Conservation (phyloP, 2,329 filamentous ascomycete species). For the Purpureocillium takamizusanense region DNA sequence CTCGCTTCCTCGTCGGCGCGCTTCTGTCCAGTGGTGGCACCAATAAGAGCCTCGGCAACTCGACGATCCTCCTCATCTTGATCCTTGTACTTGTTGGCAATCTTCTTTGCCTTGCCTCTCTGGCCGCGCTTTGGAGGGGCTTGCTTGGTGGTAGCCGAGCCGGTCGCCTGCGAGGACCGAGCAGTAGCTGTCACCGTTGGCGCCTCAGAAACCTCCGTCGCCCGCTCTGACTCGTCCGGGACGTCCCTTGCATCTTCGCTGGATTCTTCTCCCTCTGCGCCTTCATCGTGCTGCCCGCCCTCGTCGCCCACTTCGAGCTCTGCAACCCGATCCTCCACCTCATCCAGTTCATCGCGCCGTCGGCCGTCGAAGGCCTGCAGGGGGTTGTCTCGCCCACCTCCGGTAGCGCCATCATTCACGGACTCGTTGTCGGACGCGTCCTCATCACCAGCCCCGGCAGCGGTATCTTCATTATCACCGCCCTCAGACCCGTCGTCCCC, state of each 20-base stretch:
- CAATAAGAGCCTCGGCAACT: slow-evolving; percentile 79
- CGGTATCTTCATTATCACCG: slow-evolving; percentile 12
- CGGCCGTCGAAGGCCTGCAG: slow-evolving; percentile 20
- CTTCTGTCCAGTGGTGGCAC: slow-evolving; percentile 58
- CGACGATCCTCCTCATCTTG: slow-evolving; percentile 91
- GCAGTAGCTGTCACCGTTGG: slow-evolving; percentile 6
- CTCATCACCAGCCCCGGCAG: slow-evolving; percentile 17
- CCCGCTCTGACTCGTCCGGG: slow-evolving; percentile 7
- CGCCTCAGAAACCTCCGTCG: slow-evolving; percentile 10
- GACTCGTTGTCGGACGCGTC: slow-evolving; percentile 20
- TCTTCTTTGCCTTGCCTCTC: slow-evolving; percentile 75
- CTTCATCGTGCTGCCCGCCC: slow-evolving; percentile 6
- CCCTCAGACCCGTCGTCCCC: slow-evolving; percentile 16
- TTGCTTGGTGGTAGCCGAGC: slow-evolving; percentile 27
- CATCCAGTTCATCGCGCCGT: slow-evolving; percentile 17
- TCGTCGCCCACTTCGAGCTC: slow-evolving; percentile 14
- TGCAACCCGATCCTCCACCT: slow-evolving; percentile 14
- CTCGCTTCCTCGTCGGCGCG: slow-evolving; percentile 60
- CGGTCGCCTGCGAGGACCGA: slow-evolving; percentile 2
- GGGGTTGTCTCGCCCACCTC: slow-evolving; percentile 25
- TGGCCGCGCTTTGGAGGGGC: slow-evolving; percentile 58
- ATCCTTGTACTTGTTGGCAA: slow-evolving; percentile 79
- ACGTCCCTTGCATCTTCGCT: slow-evolving; percentile 3
- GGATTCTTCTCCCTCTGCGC: slow-evolving; percentile 14
- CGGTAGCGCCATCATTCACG: slow-evolving; percentile 20